Base-by-base conservation (phyloP, 805 yeast genomes). In the Wickerhamiella dianesei region DNA sequence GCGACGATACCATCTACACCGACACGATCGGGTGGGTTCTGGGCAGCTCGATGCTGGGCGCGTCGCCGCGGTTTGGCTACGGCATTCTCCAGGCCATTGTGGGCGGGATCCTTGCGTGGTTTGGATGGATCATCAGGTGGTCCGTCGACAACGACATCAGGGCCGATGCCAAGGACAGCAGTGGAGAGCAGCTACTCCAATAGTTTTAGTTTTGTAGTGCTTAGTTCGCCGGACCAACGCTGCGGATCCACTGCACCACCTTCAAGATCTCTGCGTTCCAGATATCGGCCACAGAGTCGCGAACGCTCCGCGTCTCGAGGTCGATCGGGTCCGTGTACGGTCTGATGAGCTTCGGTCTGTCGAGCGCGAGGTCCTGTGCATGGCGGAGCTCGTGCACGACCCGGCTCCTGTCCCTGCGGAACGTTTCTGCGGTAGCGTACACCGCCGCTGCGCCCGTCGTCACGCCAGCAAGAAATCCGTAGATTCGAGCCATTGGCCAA, bases 11-110 rank as follows among this genome's bases (percentile, higher is more conserved):
- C 44, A 70, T 88, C 8, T 79, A 78, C 44, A 89, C 96, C 0
- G 98, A 92, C 62, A 65, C 75, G 16, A 74, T 87, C 36, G 95
- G 95, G 3, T 87, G 94, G 89, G 63, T 84, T 1, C 65, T 92
- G 37, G 61, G 73, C 66, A 72, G 76, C 64, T 59, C 71, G 70
- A 51, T 75, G 67, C 42, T 51, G 52, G 59, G 60, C 20, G 40
- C 47, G 17, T 45, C 56, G 4, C 60, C 60, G 3, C 53, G 60
- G 14, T 49, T 43, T 9, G 59, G 59, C 3, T 44, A 43, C 40
- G 60, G 60, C 5, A 25, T 57, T 21, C 49, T 57, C 4, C 59
- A 57, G 37, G 46, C 53, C 1, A 8, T 57, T 1, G 54, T 53
- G 16, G 60, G 56, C 1, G 25, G 52, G 3, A 18, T 57, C 12